Base-by-base conservation (phyloP, 108 stramenopile species). In the Poteriospumella lacustris region DNA sequence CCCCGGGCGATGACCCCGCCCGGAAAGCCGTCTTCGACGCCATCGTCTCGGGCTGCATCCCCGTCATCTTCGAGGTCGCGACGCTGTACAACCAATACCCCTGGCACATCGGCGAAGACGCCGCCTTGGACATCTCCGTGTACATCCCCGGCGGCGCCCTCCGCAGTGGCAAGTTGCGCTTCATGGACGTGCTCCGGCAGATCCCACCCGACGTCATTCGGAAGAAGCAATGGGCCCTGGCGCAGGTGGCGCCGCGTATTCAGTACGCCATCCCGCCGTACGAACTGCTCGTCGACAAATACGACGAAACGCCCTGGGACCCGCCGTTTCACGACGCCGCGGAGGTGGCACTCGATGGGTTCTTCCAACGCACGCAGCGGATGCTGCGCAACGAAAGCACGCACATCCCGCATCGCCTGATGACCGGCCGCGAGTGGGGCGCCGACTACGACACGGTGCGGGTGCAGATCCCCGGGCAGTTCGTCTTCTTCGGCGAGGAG, bases 1-100 rank as follows among this genome's bases (percentile, higher is more conserved):
- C 70, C 31, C 70, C 70, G 26, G 70, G 70, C 3, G 70, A 73
- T 73, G 70, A 73, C 41, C 70, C 70, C 9, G 70, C 70, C 28
- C 36, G 70, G 3, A 73, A 73, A 24, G 70, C 70, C 42, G 43
- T 73, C 26, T 73, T 73, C 36, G 70, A 73, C 36, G 3, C 47
- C 9, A 44, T 73, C 36, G 43, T 73, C 31, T 73, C 70, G 12
- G 70, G 70, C 31, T 73, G 70, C 24, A 73, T 73, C 36, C 70
- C 70, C 9, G 70, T 73, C 3, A 73, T 73, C 15, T 73, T 73
- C 24, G 44, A 73, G 33, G 12, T 73, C 28, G 24, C 3, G 26
- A 52, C 70, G 3, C 42, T 73, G 29, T 73, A 52, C 41, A 73
- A 73, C 36, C 70, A 73, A 73, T 73, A 73, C 41, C 70, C 47